These are phyloP conservation scores for Shiraia bambusicola DNA, from an alignment of 2,329 filamentous ascomycete species.

Conservation along the genomic window DNA sequence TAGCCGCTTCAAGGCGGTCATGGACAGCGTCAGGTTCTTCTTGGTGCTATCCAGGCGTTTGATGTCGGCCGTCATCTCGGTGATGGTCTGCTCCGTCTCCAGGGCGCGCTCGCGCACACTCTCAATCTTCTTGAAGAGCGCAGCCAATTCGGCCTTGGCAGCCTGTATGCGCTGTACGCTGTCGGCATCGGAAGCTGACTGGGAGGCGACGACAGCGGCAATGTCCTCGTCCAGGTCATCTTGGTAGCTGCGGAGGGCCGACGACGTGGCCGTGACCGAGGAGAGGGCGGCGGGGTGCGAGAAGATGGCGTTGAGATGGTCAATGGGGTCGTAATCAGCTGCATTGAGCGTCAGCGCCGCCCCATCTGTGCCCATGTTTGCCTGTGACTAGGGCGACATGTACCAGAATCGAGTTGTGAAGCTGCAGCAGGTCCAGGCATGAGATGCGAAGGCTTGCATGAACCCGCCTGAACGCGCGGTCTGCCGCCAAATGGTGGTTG, in stretches of 20 bases:
- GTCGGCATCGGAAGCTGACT: conserved; percentile 82
- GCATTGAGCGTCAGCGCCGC: conserved; percentile 25
- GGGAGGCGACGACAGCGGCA: conserved; percentile 66
- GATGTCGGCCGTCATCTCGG: conserved; percentile 98
- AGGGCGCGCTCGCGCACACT: conserved; percentile 84
- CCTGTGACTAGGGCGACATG: conserved; percentile 9
- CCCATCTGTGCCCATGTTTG: conserved; percentile 12
- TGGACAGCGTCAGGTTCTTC: conserved; percentile 91
- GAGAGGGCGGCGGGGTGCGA: conserved; percentile 82
- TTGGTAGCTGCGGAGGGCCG: conserved; percentile 72
- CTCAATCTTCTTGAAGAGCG: conserved; percentile 93
- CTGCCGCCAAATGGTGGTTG: conserved; percentile 20
- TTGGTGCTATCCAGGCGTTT: conserved; percentile 96
- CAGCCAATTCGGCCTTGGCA: conserved; percentile 84
- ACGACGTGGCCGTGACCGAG: conserved; percentile 73
- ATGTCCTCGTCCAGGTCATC: conserved; percentile 82
- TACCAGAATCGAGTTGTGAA: conserved; percentile 43
- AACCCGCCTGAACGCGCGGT: conserved; percentile 34
- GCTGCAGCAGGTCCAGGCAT: conserved; percentile 42
- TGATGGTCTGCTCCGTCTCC: conserved; percentile 92
- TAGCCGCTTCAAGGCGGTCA: conserved; percentile 94
- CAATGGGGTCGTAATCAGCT: conserved; percentile 89
- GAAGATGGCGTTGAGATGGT: conserved; percentile 92
- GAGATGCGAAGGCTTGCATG: conserved; percentile 40
- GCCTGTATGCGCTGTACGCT: conserved; percentile 89